Base-by-base conservation (phyloP, 2,329 filamentous ascomycete genomes). In the Ophiostoma pallidulum region DNA sequence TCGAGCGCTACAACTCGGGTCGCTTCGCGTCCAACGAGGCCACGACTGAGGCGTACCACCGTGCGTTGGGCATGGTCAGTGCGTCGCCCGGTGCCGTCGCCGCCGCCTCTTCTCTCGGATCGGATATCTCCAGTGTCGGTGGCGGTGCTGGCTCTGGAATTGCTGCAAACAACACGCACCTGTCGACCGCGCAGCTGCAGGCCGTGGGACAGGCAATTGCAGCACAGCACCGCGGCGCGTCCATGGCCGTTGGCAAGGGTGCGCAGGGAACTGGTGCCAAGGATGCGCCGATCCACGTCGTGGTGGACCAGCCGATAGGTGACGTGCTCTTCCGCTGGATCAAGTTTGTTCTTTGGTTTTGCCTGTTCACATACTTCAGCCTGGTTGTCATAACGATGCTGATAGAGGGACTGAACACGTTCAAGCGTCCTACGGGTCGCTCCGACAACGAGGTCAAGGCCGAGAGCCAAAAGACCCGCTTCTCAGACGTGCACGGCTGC, bases 401-500 rank as follows among this genome's bases (percentile, higher is more conserved):
- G 45, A 79, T 96, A 53, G 92, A 98, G 64, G 80, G 80, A 28
- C 78, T 89, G 45, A 86, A 86, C 53, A 72, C 84, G 9, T 69
- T 94, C 57, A 89, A 88, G 65, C 90, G 88, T 51, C 82, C 89
- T 9, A 80, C 82, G 12, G 81, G 80, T 45, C 77, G 75, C 60
- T 66, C 74, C 3, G 78, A 82, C 49, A 82, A 81, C 57, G 89
- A 98, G 66, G 89, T 90, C 52, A 91, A 94, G 63, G 84, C 92
- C 8, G 87, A 97, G 64, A 82, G 90, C 58, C 92, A 98, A 64
- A 96, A 78, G 50, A 89, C 89, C 18, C 82, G 86, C 40, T 98
- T 98, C 69, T 77, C 75, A 49, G 92, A 98, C 62, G 92, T 98
- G 7, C 92, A 98, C 62, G 92, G 92, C 45, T 97, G 91, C 57